Percentiles rank a stretch among this genome's conserved stretches.
Conservation (phyloP, 2,329 filamentous ascomycete species). For the Pseudocercospora macadamiae region DNA sequence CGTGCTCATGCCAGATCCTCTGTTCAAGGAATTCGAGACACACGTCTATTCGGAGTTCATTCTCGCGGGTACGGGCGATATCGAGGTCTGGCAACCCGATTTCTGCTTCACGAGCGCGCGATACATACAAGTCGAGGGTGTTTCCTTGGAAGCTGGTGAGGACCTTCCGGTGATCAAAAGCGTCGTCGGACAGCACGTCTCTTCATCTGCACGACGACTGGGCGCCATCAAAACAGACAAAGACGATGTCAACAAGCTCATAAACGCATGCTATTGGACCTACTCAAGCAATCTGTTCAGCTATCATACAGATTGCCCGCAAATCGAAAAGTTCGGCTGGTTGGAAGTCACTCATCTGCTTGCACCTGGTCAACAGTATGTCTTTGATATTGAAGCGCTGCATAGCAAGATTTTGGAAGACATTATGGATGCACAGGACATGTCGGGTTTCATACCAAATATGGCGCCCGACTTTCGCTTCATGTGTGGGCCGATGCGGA, state of each 20-base stretch:
- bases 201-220: constrained; percentile 43
- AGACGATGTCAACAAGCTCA: constrained; percentile 46
- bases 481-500: constrained; percentile 54
- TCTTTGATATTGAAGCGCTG: constrained; percentile 51
- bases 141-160: constrained; percentile 28
- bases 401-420: constrained; percentile 54
- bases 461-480: constrained; percentile 53
- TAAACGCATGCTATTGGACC: constrained; percentile 51
- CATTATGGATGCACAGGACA: constrained; percentile 51
- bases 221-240: constrained; percentile 46
- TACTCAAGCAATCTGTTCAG: constrained; percentile 50
- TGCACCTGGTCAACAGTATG: constrained; percentile 50
- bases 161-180: constrained; percentile 42
- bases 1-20: constrained; percentile 47
- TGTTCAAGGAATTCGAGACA: constrained; percentile 44
- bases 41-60: constrained; percentile 46
- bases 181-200: constrained; percentile 43
- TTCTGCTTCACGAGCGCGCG: constrained; percentile 49
- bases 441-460: constrained; percentile 49
- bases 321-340: constrained; percentile 55
- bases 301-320: constrained; percentile 54
- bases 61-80: constrained; percentile 34
- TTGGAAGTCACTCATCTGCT: constrained; percentile 53
- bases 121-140: constrained; percentile 48
- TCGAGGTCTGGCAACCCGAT: constrained; percentile 45